Percentiles rank a stretch among this genome's conserved stretches.
Conservation (phyloP, 2,329 filamentous ascomycete genomes). For the Cytospora mali region DNA sequence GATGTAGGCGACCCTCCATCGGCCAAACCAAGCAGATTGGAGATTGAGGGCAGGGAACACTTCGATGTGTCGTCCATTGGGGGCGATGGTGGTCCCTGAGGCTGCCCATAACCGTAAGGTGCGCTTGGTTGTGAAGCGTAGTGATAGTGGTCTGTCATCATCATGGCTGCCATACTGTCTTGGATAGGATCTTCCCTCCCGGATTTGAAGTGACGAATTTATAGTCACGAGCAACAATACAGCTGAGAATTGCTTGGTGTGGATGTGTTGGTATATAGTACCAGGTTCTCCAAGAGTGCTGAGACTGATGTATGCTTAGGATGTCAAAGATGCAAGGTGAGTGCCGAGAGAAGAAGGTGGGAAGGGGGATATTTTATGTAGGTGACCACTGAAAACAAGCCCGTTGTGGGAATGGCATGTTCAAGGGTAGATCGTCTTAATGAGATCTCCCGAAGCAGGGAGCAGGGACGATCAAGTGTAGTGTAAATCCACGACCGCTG, state of each 20-base stretch:
- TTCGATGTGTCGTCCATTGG: constrained; percentile 74
- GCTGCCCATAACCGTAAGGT: constrained; percentile 54
- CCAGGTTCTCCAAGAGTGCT: constrained; percentile 11
- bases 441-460: constrained; percentile 35
- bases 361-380: constrained; percentile 50
- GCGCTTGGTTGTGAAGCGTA: constrained; percentile 50
- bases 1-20: constrained; percentile 66
- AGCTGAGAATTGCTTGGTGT: constrained; percentile 18
- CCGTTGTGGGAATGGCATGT: constrained; percentile 27
- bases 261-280: constrained; percentile 11
- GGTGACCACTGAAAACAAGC: constrained; percentile 26
- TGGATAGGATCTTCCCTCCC: constrained; percentile 23
- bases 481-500: constrained; percentile 50
- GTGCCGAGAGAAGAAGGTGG: constrained; percentile 33
- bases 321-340: constrained; percentile 28
- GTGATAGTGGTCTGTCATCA: constrained; percentile 48
- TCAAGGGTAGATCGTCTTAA: constrained; percentile 36
- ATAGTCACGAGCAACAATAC: constrained; percentile 7
- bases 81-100: constrained; percentile 71
- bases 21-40: constrained; percentile 81
- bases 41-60: constrained; percentile 91
- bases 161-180: constrained; percentile 47
- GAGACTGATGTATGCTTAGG: constrained; percentile 33
- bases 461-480: constrained; percentile 54
- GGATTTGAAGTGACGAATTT: constrained; percentile 30